Percentiles rank a stretch among this genome's conserved stretches.
These are phyloP conservation scores for Termitomyces titanicus DNA, from an alignment of 768 basidiomycete genomes.

Conservation along the genomic window DNA sequence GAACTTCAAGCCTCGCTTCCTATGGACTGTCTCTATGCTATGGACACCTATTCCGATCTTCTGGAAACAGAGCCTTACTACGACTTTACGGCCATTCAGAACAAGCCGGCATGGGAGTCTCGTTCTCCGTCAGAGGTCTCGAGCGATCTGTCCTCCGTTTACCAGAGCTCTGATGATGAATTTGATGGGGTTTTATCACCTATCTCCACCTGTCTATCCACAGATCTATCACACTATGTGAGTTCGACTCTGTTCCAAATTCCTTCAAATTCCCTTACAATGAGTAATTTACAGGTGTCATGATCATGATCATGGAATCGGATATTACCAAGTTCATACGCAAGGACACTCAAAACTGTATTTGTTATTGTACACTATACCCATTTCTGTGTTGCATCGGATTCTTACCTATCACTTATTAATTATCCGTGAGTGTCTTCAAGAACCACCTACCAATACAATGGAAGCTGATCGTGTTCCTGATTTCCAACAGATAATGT, in stretches of 20 bases:
- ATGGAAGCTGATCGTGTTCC: slow-evolving; percentile 15
- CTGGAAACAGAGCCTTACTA: slow-evolving; percentile 14
- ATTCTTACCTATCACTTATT: slow-evolving; percentile 10
- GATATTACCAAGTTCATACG: neutral
- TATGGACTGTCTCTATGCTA: slow-evolving; percentile 18
- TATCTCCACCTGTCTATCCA: slow-evolving; percentile 24
- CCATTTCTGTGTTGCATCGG: neutral
- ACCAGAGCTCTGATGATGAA: slow-evolving; percentile 15
- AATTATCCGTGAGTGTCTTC: slow-evolving; percentile 16
- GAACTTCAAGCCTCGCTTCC: slow-evolving; percentile 14
- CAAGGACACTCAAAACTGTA: slow-evolving; percentile 5
- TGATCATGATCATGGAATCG: slow-evolving; percentile 8
- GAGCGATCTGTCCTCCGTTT: slow-evolving; percentile 9
- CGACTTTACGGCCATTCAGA: slow-evolving; percentile 8
- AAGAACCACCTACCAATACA: neutral
- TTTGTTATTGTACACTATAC: slow-evolving; percentile 16
- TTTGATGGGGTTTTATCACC: slow-evolving; percentile 16
- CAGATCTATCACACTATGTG: slow-evolving; percentile 30
- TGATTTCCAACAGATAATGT: slow-evolving; percentile 18
- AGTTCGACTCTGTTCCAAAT: slow-evolving; percentile 13
- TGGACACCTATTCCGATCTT: slow-evolving; percentile 14
- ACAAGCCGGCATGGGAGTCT: slow-evolving; percentile 10
- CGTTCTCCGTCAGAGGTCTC: slow-evolving; percentile 14
- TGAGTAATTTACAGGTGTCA: slow-evolving; percentile 5
- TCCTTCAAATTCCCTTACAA: neutral